Percentiles rank a stretch among this genome's conserved stretches.
These are phyloP conservation scores for Dendrobium nobile DNA, from an alignment of 106 monocot genomes.

Conservation along the genomic window DNA sequence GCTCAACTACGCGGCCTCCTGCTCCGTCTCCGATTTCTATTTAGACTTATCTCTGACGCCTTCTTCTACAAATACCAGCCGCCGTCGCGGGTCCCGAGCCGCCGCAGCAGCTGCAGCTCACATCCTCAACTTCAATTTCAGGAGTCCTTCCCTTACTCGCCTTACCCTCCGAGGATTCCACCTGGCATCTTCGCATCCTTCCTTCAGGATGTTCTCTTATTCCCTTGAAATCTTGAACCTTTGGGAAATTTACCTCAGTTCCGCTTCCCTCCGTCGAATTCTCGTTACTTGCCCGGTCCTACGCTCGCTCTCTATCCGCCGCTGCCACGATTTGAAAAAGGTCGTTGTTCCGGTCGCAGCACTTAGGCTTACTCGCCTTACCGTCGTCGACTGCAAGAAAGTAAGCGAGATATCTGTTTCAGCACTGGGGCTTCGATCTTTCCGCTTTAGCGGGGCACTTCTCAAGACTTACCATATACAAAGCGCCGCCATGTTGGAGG, in stretches of 20 bases:
- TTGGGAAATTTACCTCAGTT: slow-evolving; percentile 8
- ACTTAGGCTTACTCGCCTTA: slow-evolving; percentile 13
- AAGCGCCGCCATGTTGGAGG: slow-evolving; percentile 11
- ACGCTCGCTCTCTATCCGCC: slow-evolving; percentile 18
- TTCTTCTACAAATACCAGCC: not conserved
- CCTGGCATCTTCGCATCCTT: slow-evolving; percentile 3
- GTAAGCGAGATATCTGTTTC: slow-evolving; percentile 12
- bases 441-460: slow-evolving; percentile 29
- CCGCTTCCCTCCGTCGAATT: slow-evolving; percentile 23
- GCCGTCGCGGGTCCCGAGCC: not conserved
- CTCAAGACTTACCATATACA: slow-evolving; percentile 10
- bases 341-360: slow-evolving; percentile 12
- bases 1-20: slow-evolving; percentile 28
- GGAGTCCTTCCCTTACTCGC: slow-evolving; percentile 11
- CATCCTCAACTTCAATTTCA: slow-evolving; percentile 13
- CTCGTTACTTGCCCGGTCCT: slow-evolving; percentile 23
- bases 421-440: slow-evolving; percentile 15
- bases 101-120: slow-evolving; percentile 4
- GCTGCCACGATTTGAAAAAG: slow-evolving; percentile 21
- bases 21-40: slow-evolving; percentile 26
- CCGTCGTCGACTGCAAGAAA: slow-evolving; percentile 29
- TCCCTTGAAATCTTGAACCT: slow-evolving; percentile 22
- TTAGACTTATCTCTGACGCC: not conserved
- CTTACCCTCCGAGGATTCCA: slow-evolving; percentile 22
- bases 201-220: not conserved